Evolutionary conservation across 1,284 basidiomycete genomes (phyloP).

Genomic region (Grifola frondosa): DNA sequence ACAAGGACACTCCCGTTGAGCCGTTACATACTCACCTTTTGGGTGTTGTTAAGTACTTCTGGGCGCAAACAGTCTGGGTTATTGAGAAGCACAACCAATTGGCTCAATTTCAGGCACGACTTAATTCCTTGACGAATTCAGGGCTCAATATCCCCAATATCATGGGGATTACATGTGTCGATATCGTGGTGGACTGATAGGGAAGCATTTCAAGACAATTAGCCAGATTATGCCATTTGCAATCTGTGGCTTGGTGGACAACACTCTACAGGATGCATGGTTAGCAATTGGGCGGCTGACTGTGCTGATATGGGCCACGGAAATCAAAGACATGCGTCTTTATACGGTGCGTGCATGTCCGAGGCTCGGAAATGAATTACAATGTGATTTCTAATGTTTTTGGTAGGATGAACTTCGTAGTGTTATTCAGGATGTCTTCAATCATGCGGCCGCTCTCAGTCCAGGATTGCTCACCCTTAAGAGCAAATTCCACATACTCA

Average conservation of each 20-base stretch:
- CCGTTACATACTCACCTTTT: conserved; percentile 35
- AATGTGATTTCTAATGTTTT: not conserved
- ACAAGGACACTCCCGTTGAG: conserved; percentile 33
- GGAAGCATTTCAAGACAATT: conserved; percentile 34
- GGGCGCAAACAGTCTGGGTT: conserved; percentile 26
- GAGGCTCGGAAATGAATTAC: too few species aligned
- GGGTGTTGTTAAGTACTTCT: conserved; percentile 36
- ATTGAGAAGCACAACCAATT: conserved; percentile 22
- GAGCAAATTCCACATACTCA: conserved; percentile 19
- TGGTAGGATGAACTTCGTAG: conserved; percentile 1
- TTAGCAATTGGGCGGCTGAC: conserved; percentile 21
- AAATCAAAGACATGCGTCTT: conserved; percentile 20
- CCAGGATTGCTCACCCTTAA: conserved; percentile 16
- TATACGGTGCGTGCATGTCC: conserved; percentile 24
- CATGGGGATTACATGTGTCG: conserved; percentile 25
- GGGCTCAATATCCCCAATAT: conserved; percentile 19
- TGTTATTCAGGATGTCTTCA: conserved; percentile 17
- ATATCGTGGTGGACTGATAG: conserved; percentile 28
- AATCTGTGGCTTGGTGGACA: conserved; percentile 24
- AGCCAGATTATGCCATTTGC: conserved; percentile 30
- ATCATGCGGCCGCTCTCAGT: conserved; percentile 7
- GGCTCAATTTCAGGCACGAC: conserved; percentile 16
- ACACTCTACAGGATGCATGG: conserved; percentile 24
- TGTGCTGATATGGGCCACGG: conserved; percentile 29
- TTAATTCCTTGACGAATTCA: conserved; percentile 12